Conservation (phyloP, 1,139 yeast species). For the Yamadazyma dendronema region DNA sequence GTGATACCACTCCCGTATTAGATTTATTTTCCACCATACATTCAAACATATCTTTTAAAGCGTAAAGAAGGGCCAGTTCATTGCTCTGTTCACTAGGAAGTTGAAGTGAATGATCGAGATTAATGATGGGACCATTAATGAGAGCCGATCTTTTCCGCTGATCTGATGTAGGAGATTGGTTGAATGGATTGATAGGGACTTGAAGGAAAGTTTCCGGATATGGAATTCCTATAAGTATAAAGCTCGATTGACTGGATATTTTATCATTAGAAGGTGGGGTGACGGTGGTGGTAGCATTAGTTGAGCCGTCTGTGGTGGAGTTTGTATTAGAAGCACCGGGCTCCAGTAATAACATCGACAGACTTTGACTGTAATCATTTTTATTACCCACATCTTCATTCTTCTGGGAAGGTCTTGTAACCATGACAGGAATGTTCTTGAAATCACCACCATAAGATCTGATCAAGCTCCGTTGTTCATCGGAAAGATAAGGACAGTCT, state of each 20-base stretch:
- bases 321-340: too few species aligned
- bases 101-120: conserved; percentile 65
- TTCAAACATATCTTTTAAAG: conserved; percentile 83
- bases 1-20: conserved; percentile 82
- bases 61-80: conserved; percentile 60
- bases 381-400: conserved; percentile 11
- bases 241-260: conserved; percentile 30
- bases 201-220: conserved; percentile 37
- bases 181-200: conserved; percentile 41
- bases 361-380: conserved; percentile 36
- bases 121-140: conserved; percentile 78
- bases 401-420: conserved; percentile 34
- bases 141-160: conserved; percentile 79
- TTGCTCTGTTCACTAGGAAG: conserved; percentile 42
- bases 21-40: conserved; percentile 71
- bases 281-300: too few species aligned
- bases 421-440: conserved; percentile 33
- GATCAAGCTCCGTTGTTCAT: conserved; percentile 35
- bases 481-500: conserved; percentile 33
- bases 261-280: too few species aligned
- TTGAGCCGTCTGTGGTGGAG: too few species aligned
- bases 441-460: conserved; percentile 24
- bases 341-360: conserved; percentile 28
- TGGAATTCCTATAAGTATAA: conserved; percentile 45
- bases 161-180: conserved; percentile 61